Percentiles rank a stretch among this genome's conserved stretches.
Evolutionary conservation across 768 basidiomycete species (phyloP).

Genomic region (Pulveroboletus sp.): DNA sequence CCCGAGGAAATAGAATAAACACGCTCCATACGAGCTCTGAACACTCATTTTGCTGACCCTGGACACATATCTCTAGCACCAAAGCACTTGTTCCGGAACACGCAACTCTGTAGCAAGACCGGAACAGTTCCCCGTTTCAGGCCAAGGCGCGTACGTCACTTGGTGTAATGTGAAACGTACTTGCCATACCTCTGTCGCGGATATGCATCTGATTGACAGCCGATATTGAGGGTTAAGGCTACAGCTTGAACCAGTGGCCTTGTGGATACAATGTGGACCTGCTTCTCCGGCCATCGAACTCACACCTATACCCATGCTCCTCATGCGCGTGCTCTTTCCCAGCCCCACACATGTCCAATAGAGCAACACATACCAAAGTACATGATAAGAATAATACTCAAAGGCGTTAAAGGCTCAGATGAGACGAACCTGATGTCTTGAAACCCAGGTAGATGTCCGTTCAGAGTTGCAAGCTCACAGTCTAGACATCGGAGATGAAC

Average conservation of each 20-base stretch:
- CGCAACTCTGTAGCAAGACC: neutral
- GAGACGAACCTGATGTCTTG: neutral
- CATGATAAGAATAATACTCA: neutral
- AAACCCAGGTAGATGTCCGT: neutral
- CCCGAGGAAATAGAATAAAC: conserved; percentile 1
- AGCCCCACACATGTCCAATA: neutral
- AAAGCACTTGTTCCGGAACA: neutral
- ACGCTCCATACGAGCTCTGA: neutral
- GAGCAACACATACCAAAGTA: no score
- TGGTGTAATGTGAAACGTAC: conserved; percentile 2
- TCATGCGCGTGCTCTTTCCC: neutral
- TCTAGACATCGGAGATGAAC: conserved; percentile 15
- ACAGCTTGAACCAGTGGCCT: neutral
- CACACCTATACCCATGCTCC: neutral
- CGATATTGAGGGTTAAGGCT: neutral
- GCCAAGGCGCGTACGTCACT: neutral
- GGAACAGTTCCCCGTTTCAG: neutral
- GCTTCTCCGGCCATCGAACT: no score
- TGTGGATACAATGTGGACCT: neutral
- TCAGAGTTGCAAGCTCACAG: neutral
- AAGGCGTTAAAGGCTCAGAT: neutral
- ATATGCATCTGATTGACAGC: conserved; percentile 5
- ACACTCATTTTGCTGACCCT: neutral
- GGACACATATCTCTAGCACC: neutral
- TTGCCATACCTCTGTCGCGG: neutral